A percentile compares a stretch with the other conserved stretches of the same genome.
These are phyloP conservation scores for Cyberlindnera americana DNA, from an alignment of 805 yeast genomes.

Conservation along the genomic window DNA sequence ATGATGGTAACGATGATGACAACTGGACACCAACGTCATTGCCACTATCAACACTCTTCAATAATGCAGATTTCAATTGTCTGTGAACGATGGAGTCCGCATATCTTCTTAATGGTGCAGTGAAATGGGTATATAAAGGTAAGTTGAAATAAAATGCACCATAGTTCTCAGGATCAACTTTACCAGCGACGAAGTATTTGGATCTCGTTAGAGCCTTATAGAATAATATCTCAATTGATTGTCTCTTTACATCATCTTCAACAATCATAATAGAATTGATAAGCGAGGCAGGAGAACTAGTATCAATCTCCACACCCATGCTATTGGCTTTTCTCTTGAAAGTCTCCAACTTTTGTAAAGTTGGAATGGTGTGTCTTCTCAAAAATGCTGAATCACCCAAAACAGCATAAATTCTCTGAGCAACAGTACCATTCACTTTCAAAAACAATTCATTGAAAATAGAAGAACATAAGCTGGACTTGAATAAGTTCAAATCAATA, in stretches of 20 bases:
- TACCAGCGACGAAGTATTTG: conserved; percentile 85
- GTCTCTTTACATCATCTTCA: conserved; percentile 58
- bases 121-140: conserved; percentile 89
- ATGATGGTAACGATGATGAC: conserved; percentile 2
- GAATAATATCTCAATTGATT: conserved; percentile 73
- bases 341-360: conserved; percentile 73
- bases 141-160: conserved; percentile 79
- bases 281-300: conserved; percentile 66
- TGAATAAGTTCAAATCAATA: conserved; percentile 68
- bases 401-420: conserved; percentile 68
- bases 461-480: conserved; percentile 50
- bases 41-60: conserved; percentile 3
- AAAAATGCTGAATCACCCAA: conserved; percentile 80
- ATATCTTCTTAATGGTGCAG: conserved; percentile 88
- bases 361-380: conserved; percentile 85
- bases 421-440: conserved; percentile 81
- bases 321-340: conserved; percentile 68
- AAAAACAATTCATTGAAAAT: conserved; percentile 73
- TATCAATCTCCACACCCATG: conserved; percentile 67
- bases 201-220: conserved; percentile 83
- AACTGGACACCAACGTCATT: conserved; percentile 5
- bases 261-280: conserved; percentile 66
- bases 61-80: conserved; percentile 72
- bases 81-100: conserved; percentile 92
- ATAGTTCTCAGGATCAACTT: conserved; percentile 70